These are phyloP conservation scores for Phytophthora pini DNA, from an alignment of 352 stramenopile species.

Conservation along the genomic window DNA sequence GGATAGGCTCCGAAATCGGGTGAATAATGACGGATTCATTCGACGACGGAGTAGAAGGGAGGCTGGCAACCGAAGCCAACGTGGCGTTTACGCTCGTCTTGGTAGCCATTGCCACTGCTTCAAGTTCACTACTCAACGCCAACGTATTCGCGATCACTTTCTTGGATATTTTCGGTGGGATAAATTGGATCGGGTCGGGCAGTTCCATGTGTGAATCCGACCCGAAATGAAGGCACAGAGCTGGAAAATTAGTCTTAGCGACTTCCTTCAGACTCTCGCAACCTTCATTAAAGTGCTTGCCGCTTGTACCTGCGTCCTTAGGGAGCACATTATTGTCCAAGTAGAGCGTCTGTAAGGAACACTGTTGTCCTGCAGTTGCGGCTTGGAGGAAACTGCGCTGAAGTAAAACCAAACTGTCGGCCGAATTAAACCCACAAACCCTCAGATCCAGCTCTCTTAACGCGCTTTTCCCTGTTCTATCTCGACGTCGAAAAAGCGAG, in stretches of 20 bases:
- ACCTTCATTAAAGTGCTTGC: conserved; percentile 8
- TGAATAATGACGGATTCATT: conserved; percentile 19
- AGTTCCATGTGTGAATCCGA: conserved; percentile 8
- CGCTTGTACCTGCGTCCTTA: conserved; percentile 6
- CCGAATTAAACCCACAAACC: conserved; percentile 38
- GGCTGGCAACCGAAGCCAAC: conserved; percentile 22
- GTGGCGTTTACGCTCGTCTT: conserved; percentile 31
- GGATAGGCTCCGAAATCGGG: conserved; percentile 5
- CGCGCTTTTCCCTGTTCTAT: conserved; percentile 28
- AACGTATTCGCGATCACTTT: background rate
- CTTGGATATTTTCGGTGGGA: background rate
- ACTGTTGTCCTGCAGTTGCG: conserved; percentile 32
- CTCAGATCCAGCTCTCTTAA: conserved; percentile 44
- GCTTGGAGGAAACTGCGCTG: conserved; percentile 36
- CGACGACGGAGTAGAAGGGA: conserved; percentile 3
- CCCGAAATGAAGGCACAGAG: conserved; percentile 22
- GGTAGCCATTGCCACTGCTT: conserved; percentile 25
- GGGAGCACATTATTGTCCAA: conserved; percentile 9
- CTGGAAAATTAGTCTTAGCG: conserved; percentile 23
- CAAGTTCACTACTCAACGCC: conserved; percentile 18
- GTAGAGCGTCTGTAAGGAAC: conserved; percentile 23
- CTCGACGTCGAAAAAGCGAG: conserved; percentile 33
- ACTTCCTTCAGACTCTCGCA: conserved; percentile 20
- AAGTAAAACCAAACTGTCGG: conserved; percentile 15
- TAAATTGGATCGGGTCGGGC: background rate